phyloP scores from a whole-genome alignment of 192 early-diverging fungal species.

The Linnemannia hyalina region DNA sequence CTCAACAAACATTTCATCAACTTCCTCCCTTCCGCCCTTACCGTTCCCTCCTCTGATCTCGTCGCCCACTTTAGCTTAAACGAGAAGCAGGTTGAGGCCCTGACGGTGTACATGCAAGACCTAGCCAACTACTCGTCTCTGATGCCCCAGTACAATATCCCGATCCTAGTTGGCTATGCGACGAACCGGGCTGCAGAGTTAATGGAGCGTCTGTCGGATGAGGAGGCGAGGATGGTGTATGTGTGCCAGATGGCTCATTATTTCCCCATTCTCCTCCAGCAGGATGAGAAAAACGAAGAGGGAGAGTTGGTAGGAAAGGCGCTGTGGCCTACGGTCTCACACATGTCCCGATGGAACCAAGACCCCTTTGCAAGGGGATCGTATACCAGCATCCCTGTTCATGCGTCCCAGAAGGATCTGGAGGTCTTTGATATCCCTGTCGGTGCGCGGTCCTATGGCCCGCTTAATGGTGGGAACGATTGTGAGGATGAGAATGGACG shows the following conservation, averaged over 20 bases:
- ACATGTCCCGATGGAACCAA: slow-evolving; percentile 57
- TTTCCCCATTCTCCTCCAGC: slow-evolving; percentile 8
- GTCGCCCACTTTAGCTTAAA: slow-evolving; percentile 2
- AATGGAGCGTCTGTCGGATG: slow-evolving; percentile 33
- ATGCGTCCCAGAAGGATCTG: slow-evolving; percentile 44
- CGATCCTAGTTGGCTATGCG: slow-evolving; percentile 45
- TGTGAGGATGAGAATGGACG: background rate
- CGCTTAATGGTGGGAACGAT: slow-evolving; percentile 7
- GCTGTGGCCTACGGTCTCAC: slow-evolving; percentile 31
- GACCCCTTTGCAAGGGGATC: slow-evolving; percentile 61
- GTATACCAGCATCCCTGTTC: slow-evolving; percentile 58
- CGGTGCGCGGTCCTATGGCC: slow-evolving; percentile 13
- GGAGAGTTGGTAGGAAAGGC: slow-evolving; percentile 16
- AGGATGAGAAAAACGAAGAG: background rate
- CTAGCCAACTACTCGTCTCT: slow-evolving; percentile 46
- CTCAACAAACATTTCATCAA: slow-evolving; percentile 46
- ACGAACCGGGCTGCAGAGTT: slow-evolving; percentile 47
- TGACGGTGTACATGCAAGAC: slow-evolving; percentile 34
- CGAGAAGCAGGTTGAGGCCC: slow-evolving; percentile 19
- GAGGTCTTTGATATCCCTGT: slow-evolving; percentile 49
- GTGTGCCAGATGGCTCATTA: slow-evolving; percentile 50
- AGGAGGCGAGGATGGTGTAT: slow-evolving; percentile 34
- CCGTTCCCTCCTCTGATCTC: background rate
- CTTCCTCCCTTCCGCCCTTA: slow-evolving; percentile 20
- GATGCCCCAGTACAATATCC: slow-evolving; percentile 28